Base-by-base conservation (phyloP, 495 filamentous ascomycete genomes). In the Letharia lupina region DNA sequence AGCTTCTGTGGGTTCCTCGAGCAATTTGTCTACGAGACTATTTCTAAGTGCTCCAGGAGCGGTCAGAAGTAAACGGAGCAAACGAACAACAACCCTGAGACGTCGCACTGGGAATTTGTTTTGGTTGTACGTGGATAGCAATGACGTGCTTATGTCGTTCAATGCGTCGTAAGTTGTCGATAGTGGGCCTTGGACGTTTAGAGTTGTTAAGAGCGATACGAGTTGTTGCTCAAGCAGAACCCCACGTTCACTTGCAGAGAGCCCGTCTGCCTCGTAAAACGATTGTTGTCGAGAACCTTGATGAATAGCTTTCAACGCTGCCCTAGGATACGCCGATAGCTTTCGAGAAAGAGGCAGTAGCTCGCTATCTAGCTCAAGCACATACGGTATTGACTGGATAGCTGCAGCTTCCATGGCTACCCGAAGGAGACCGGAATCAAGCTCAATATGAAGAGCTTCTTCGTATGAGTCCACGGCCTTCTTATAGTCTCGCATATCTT, bases 211-310 rank as follows among this genome's bases (percentile, higher is more conserved):
- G 52, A 81, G 62, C 12, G 80, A 65, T 16, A 70, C 61, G 61
- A 88, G 70, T 68, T 87, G 84, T 77, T 79, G 83, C 70, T 87
- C 84, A 18, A 89, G 74, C 40, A 87, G 63, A 23, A 80, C 64
- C 13, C 79, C 82, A 68, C 81, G 71, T 62, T 77, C 71, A 33
- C 72, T 67, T 20, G 67, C 20, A 6, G 68, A 48, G 33, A 85
- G 70, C 2, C 69, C 64, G 7, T 73, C 63, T 20, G 79, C 74
- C 57, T 86, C 81, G 63, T 82, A 83, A 41, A 79, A 67, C n/a
- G 66, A 44, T 3, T 61, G 45, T 28, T 68, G 41, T 1, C 64
- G 56, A 13, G 52, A 39, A 23, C 61, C 63, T n/a, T 42, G 23
- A 18, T 65, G 35, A 8, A 37, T 59, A 58, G 65, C 60, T 63